Evolutionary conservation across 2,329 filamentous ascomycete genomes (phyloP).

Genomic region (Beauveria varroae): DNA sequence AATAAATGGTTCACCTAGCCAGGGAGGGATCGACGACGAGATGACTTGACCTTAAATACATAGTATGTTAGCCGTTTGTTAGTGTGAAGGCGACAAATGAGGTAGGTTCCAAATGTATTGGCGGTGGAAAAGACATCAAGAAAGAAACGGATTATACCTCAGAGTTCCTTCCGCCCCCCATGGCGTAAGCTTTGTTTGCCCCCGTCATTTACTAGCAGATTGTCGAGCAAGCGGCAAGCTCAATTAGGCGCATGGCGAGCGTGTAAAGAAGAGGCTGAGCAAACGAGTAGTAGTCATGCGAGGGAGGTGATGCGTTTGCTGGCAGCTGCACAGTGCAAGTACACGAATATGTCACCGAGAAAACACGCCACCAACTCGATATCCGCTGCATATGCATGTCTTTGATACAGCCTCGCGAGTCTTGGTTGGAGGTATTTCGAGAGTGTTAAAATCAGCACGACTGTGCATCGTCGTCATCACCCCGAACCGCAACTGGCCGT

Average conservation of each 20-base stretch:
- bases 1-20: no score
- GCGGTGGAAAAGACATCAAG: no score
- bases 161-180: no score
- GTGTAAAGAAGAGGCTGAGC: not conserved
- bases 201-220: not conserved
- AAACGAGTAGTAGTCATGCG: not conserved
- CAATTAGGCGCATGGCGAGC: no score
- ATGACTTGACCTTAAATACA: no score
- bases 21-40: no score
- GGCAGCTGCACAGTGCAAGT: not conserved
- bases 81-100: no score
- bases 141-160: no score
- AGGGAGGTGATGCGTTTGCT: constrained; percentile 6
- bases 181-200: not conserved
- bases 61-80: no score
- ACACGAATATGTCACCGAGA: not conserved
- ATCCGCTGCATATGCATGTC: not conserved
- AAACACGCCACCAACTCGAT: not conserved
- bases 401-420: not conserved
- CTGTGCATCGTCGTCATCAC: not conserved
- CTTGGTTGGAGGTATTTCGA: not conserved
- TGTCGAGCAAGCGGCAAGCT: not conserved
- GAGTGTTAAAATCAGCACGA: not conserved
- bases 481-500: not conserved
- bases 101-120: no score